Evolutionary conservation across 2,329 filamentous ascomycete genomes (phyloP).

Genomic region (Epichloe sibirici): DNA sequence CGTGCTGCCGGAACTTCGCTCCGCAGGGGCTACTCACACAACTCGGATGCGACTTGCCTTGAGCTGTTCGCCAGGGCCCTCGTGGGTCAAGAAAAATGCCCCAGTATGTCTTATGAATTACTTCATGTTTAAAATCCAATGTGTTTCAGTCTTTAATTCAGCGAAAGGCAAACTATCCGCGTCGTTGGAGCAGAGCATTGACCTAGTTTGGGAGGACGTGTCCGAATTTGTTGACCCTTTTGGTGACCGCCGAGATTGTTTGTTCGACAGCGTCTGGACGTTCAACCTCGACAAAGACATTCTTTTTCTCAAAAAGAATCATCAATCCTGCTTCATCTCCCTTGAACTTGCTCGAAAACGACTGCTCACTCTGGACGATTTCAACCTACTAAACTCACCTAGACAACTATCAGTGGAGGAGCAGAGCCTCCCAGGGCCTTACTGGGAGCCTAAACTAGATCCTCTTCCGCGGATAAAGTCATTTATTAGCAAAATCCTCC

Average conservation of each 20-base stretch:
- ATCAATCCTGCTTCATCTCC: slow-evolving; percentile 2
- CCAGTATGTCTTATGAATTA: slow-evolving; percentile 5
- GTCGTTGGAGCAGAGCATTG: slow-evolving; percentile 2
- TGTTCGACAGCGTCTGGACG: slow-evolving; percentile 11
- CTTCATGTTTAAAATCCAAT: neutral
- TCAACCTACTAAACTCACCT: slow-evolving; percentile 3
- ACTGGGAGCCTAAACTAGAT: slow-evolving; percentile 9
- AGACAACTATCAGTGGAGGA: neutral
- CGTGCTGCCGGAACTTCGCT: slow-evolving; percentile 5
- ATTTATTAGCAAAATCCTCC: slow-evolving; percentile 8
- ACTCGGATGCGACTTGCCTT: slow-evolving; percentile 6
- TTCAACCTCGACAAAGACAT: slow-evolving; percentile 10
- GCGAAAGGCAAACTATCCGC: neutral
- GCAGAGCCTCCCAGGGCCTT: slow-evolving; percentile 3
- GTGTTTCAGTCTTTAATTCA: neutral
- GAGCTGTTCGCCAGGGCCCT: slow-evolving; percentile 7
- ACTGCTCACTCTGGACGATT: slow-evolving; percentile 9
- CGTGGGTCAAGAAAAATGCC: slow-evolving; percentile 5
- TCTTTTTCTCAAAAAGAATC: slow-evolving; percentile 8
- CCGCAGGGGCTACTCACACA: slow-evolving; percentile 5
- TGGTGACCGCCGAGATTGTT: slow-evolving; percentile 9
- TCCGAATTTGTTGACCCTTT: slow-evolving; percentile 13
- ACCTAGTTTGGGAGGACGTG: slow-evolving; percentile 7
- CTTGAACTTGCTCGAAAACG: slow-evolving; percentile 4
- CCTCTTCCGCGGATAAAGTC: neutral